Percentiles rank a stretch among this genome's conserved stretches.
These are phyloP conservation scores for Coniochaeta prunicola DNA, from an alignment of 2,329 filamentous ascomycete genomes.

Conservation along the genomic window DNA sequence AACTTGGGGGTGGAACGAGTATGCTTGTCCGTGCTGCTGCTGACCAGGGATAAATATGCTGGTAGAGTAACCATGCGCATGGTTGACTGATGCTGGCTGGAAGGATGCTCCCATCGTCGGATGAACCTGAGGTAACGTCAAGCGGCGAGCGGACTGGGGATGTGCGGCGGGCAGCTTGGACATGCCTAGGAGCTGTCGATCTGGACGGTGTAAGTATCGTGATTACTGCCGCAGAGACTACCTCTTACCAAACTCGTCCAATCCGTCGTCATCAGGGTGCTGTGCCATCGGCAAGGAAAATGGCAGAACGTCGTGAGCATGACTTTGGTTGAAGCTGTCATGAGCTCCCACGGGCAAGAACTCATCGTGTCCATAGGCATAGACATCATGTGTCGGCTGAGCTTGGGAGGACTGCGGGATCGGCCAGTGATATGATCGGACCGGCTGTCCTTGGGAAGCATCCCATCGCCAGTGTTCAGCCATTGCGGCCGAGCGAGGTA, in stretches of 20 bases:
- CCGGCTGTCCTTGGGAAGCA: neutral
- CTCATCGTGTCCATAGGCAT: neutral
- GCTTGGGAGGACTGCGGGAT: neutral
- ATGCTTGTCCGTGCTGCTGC: conserved; percentile 1
- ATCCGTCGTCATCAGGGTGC: conserved; percentile 7
- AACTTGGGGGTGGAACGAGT: conserved; percentile 5
- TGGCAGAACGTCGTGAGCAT: neutral
- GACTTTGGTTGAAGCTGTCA: neutral
- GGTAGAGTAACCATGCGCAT: neutral
- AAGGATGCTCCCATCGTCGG: neutral
- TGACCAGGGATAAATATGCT: neutral
- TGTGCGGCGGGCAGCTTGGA: neutral
- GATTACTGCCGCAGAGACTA: neutral
- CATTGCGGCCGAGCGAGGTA: neutral
- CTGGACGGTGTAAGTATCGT: neutral
- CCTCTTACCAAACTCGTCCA: conserved; percentile 14
- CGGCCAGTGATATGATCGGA: neutral
- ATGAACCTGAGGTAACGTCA: neutral
- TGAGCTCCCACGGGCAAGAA: neutral
- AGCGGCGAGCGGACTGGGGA: neutral
- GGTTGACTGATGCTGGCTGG: neutral
- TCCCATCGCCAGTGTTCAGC: neutral
- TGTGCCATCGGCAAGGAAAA: neutral
- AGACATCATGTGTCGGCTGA: neutral
- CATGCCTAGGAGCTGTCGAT: neutral